These are phyloP conservation scores for Ophiostoma angusticollis DNA, from an alignment of 2,329 filamentous ascomycete species.

Conservation along the genomic window DNA sequence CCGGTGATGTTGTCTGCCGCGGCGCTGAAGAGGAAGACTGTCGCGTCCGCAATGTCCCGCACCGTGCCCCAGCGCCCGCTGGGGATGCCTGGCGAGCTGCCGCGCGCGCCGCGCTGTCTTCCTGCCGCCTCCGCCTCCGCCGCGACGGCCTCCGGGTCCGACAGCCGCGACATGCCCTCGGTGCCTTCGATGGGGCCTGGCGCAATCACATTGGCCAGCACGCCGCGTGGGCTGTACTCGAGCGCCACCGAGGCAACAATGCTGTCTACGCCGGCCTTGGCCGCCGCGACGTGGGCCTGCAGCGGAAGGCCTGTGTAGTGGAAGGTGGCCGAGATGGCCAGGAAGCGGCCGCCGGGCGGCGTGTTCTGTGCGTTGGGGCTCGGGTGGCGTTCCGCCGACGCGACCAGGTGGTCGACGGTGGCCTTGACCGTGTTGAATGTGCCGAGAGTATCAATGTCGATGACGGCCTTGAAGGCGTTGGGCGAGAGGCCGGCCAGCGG, in stretches of 20 bases:
- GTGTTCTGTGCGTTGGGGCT: constrained; percentile 26
- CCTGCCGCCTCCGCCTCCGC: constrained; percentile 5
- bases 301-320: constrained; percentile 80
- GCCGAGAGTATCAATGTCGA: constrained; percentile 90
- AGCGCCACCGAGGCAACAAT: constrained; percentile 68
- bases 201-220: constrained; percentile 79
- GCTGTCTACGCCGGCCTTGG: constrained; percentile 83
- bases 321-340: constrained; percentile 82
- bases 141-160: constrained; percentile 21
- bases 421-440: constrained; percentile 94
- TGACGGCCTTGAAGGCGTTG: constrained; percentile 90
- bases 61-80: constrained; percentile 65
- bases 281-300: constrained; percentile 80
- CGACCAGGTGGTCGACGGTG: constrained; percentile 66
- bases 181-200: constrained; percentile 79
- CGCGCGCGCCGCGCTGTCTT: constrained; percentile 17
- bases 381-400: constrained; percentile 55
- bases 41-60: constrained; percentile 85
- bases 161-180: constrained; percentile 60
- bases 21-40: constrained; percentile 77
- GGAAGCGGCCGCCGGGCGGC: constrained; percentile 64
- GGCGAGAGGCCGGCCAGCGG: constrained; percentile 68
- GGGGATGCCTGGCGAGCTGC: constrained; percentile 43
- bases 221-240: constrained; percentile 77
- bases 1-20: constrained; percentile 80